phyloP scores from a whole-genome alignment of 106 monocot species.

The Phalaenopsis aphrodite region DNA sequence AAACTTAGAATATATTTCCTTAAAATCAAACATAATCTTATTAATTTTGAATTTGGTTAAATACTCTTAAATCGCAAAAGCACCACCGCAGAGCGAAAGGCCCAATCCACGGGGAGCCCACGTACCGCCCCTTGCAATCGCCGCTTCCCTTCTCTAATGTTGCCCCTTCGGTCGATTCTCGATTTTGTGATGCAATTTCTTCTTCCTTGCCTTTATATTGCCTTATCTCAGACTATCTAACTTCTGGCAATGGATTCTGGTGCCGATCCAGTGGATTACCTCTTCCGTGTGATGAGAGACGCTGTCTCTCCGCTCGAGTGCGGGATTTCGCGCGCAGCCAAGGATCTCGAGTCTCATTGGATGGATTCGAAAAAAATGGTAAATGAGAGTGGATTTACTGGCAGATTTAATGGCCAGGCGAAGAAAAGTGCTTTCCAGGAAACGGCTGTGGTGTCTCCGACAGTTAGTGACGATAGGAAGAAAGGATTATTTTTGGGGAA shows the following conservation, averaged over 20 bases:
- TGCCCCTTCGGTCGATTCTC: neutral
- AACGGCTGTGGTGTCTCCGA: neutral
- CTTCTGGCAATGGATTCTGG: constrained; percentile 20
- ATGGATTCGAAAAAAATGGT: neutral
- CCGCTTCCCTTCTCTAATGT: neutral
- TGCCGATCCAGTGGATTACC: constrained; percentile 34
- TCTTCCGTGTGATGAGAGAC: constrained; percentile 27
- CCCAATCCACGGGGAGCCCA: neutral
- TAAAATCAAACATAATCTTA: no score
- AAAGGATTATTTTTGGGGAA: constrained; percentile 5
- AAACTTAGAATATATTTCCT: no score
- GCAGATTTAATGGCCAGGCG: neutral
- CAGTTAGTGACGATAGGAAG: constrained; percentile 14
- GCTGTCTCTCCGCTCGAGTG: constrained; percentile 34
- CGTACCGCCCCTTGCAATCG: neutral
- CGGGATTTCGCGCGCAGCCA: constrained; percentile 22
- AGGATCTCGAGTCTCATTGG: constrained; percentile 37
- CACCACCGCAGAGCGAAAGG: no score
- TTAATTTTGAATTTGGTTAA: no score
- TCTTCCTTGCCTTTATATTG: neutral
- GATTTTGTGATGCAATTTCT: constrained; percentile 6
- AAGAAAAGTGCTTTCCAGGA: constrained; percentile 6
- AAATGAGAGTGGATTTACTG: neutral
- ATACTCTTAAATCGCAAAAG: no score
- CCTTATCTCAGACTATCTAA: neutral